Base-by-base conservation (phyloP, 2,329 filamentous ascomycete genomes). In the Ophiostoma australiae region DNA sequence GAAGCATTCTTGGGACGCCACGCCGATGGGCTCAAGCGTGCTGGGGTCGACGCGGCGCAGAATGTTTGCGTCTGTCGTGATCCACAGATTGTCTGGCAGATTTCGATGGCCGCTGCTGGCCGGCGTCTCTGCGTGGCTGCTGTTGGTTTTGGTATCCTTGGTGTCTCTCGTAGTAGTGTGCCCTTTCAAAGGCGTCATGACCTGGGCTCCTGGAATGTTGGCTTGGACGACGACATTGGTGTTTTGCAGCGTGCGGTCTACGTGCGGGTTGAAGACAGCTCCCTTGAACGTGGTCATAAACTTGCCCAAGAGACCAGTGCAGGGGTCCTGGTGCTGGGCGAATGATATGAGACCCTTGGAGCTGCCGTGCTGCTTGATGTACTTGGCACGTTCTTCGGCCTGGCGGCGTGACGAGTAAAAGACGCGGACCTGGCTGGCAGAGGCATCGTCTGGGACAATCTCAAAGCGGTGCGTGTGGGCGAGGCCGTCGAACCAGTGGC, bases 401-500 rank as follows among this genome's bases (percentile, higher is more conserved):
- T 90, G 90, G 31, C 87, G 84, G 13, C 90, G 84, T 1, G 91
- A 95, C 7, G 89, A 90, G 78, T 94, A 94, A 33, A 84, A 81
- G 2, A 94, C 89, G 44, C 81, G 80, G 11, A 77, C 75, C 13
- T 7, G n/a, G 31, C 41, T 58, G 17, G 35, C 69, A 6, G 48
- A 52, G 3, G 5, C 13, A 1, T 68, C 37, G 2, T 17, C 73
- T 0, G 84, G 77, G 3, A 87, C 76, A 41, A 94, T 90, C 71
- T 92, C 84, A 77, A 94, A 94, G 37, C 86, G 87, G 79, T 94
- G 91, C 0, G 87, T 83, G 70, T 91, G 86, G 3, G 87, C 85
- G 72, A 93, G 88, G 6, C 90, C 90, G 77, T 95, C 92, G 75
- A 95, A 95, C 92, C 92, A 95, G 78, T 95, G 91, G 0, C 84